These are phyloP conservation scores for Parsonsia alboflavescens DNA, from an alignment of 257 asterid species.

Conservation along the genomic window DNA sequence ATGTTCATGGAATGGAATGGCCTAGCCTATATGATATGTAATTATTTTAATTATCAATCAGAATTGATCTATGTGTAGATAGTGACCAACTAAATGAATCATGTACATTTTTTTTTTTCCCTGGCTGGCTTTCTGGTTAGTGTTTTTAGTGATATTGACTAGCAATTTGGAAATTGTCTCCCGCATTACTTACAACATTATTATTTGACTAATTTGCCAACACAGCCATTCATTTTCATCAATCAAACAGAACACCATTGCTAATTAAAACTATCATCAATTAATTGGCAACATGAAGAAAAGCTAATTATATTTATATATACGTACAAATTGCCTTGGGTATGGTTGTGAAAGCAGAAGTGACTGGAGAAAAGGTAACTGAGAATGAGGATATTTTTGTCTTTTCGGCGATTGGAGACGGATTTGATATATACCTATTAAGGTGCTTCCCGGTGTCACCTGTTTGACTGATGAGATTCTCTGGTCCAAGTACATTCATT, in stretches of 20 bases:
- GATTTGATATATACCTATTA: constrained; percentile 3
- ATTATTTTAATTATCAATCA: background rate
- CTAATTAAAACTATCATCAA: too few species aligned
- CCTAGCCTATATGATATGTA: constrained; percentile 13
- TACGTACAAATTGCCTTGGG: too few species aligned
- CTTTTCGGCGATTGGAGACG: background rate
- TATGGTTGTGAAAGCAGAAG: background rate
- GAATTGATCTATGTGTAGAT: constrained; percentile 13
- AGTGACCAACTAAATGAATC: constrained; percentile 14
- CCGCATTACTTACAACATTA: background rate
- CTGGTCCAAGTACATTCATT: background rate
- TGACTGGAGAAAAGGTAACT: background rate
- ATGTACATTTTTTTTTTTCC: constrained; percentile 14
- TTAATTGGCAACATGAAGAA: too few species aligned
- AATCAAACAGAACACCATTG: too few species aligned
- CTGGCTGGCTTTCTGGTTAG: constrained; percentile 25
- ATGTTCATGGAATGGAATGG: constrained; percentile 31
- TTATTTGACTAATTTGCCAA: constrained; percentile 1
- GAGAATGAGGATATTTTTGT: constrained; percentile 4
- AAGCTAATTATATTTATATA: too few species aligned
- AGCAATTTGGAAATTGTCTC: background rate
- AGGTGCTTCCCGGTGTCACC: constrained; percentile 12
- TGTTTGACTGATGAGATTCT: constrained; percentile 20
- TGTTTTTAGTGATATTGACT: constrained; percentile 17
- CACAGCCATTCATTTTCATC: background rate